Percentiles rank a stretch among this genome's conserved stretches.
Conservation (phyloP, 2,329 filamentous ascomycete genomes). For the Mariannaea elegans region DNA sequence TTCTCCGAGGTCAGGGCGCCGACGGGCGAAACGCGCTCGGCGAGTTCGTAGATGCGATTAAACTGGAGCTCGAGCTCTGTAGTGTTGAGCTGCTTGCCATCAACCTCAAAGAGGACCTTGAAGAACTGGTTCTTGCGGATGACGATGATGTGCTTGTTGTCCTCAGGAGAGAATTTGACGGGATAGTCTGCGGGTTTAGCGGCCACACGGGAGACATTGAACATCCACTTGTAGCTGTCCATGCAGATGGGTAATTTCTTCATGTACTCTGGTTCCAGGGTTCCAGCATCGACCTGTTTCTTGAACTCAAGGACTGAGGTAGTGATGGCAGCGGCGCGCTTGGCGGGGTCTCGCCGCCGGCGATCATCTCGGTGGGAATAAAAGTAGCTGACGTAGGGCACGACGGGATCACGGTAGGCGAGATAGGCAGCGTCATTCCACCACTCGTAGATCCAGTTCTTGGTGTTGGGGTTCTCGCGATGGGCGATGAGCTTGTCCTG, state of each 20-base stretch:
- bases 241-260: conserved; percentile 97
- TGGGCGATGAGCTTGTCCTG: conserved; percentile 87
- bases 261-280: conserved; percentile 97
- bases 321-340: conserved; percentile 90
- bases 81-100: conserved; percentile 86
- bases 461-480: conserved; percentile 79
- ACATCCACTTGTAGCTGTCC: conserved; percentile 99
- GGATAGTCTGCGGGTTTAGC: conserved; percentile 84
- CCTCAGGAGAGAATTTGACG: conserved; percentile 77
- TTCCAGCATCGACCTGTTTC: conserved; percentile 83
- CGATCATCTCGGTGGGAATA: conserved; percentile 98
- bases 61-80: conserved; percentile 93
- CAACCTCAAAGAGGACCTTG: conserved; percentile 84
- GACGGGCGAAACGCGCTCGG: conserved; percentile 75
- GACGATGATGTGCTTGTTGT: conserved; percentile 88
- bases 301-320: conserved; percentile 92
- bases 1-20: conserved; percentile 91
- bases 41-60: conserved; percentile 81
- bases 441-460: conserved; percentile 98
- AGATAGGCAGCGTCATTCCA: conserved; percentile 98
- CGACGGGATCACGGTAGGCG: conserved; percentile 90
- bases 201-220: conserved; percentile 89
- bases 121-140: conserved; percentile 98
- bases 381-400: conserved; percentile 99
- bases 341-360: conserved; percentile 84